phyloP scores from a whole-genome alignment of 495 filamentous ascomycete species.

The Xylaria sp. region DNA sequence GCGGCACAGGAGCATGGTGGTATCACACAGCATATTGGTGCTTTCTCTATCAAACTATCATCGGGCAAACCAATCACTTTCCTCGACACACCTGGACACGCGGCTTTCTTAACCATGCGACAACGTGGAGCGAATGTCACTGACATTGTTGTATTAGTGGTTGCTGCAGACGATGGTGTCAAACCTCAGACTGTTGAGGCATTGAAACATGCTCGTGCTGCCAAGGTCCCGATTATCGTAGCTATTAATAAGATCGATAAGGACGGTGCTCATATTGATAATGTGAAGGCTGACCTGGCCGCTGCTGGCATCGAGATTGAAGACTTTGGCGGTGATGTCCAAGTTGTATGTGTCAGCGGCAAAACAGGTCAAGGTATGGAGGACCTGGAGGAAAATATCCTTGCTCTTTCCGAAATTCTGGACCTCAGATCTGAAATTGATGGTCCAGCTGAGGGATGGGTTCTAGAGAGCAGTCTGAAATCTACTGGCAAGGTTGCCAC shows the following conservation, averaged over 20 bases:
- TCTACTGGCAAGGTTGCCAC: conserved; percentile 86
- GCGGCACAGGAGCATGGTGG: conserved; percentile 92
- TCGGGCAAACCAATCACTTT: conserved; percentile 91
- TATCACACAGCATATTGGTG: conserved; percentile 98
- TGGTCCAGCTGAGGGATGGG: conserved; percentile 88
- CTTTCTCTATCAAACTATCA: conserved; percentile 91
- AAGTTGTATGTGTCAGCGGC: conserved; percentile 87
- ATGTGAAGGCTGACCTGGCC: conserved; percentile 86
- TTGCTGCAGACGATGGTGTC: conserved; percentile 96
- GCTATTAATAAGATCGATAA: conserved; percentile 99
- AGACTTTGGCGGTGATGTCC: conserved; percentile 93
- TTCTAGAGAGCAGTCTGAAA: conserved; percentile 92
- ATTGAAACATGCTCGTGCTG: conserved; percentile 89
- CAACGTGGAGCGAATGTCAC: conserved; percentile 95
- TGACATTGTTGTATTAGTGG: conserved; percentile 95
- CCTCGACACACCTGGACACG: conserved; percentile 95
- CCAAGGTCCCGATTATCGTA: conserved; percentile 93
- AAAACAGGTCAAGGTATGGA: conserved; percentile 93
- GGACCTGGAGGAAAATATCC: conserved; percentile 87
- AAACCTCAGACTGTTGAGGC: conserved; percentile 98
- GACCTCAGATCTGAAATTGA: conserved; percentile 83
- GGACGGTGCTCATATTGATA: conserved; percentile 75
- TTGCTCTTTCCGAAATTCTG: conserved; percentile 83
- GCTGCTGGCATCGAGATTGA: conserved; percentile 89
- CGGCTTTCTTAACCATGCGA: conserved; percentile 94